Evolutionary conservation across 1,284 basidiomycete genomes (phyloP).

Genomic region (Pseudozyma pruni): DNA sequence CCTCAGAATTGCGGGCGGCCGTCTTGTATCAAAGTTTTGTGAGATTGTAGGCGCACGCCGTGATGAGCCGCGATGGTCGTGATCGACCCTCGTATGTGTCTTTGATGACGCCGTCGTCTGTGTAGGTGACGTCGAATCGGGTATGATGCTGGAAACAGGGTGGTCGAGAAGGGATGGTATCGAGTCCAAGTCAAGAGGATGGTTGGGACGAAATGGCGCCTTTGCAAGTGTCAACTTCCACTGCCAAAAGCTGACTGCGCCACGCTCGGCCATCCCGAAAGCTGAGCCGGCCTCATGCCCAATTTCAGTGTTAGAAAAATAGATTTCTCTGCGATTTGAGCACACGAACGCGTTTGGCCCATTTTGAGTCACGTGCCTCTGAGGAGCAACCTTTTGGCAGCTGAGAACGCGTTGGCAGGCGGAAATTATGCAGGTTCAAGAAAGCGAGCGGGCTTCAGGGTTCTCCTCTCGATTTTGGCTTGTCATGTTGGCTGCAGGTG

Average conservation of each 20-base stretch:
- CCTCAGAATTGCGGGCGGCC: constrained; percentile 1
- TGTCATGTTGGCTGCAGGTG: background rate
- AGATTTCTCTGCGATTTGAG: background rate
- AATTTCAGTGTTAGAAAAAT: background rate
- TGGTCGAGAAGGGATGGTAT: too few relatives aligned
- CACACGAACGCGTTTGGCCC: constrained; percentile 7
- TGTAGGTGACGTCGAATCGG: too few relatives aligned
- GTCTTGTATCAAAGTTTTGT: too few relatives aligned
- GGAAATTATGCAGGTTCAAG: background rate
- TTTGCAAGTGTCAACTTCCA: constrained; percentile 26
- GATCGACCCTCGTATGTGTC: too few relatives aligned
- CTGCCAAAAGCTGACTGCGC: background rate
- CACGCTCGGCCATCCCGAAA: too few relatives aligned
- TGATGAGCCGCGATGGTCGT: too few relatives aligned
- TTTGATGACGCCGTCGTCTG: too few relatives aligned
- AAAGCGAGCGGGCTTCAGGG: constrained; percentile 1
- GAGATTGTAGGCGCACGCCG: too few relatives aligned
- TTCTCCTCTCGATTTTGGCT: background rate
- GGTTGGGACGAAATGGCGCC: too few relatives aligned
- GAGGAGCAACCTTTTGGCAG: background rate
- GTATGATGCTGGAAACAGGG: too few relatives aligned
- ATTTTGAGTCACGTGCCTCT: constrained; percentile 7
- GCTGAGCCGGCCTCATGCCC: too few relatives aligned
- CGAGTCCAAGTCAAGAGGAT: too few relatives aligned
- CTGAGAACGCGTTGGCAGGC: background rate